Conservation (phyloP, 2,329 filamentous ascomycete genomes). For the Cercospora sojina region DNA sequence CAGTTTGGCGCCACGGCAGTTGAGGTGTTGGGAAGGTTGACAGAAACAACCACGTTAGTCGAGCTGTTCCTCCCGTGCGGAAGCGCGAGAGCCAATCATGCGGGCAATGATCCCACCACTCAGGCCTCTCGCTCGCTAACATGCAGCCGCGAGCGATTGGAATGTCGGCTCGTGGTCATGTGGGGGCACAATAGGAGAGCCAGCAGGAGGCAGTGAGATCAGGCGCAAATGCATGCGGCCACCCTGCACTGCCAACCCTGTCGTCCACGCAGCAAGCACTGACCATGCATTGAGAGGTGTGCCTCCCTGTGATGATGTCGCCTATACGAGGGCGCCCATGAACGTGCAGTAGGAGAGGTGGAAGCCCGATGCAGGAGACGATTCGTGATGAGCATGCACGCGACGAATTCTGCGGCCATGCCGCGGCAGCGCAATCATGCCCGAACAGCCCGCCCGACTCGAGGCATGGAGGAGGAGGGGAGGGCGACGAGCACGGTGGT, state of each 20-base stretch:
- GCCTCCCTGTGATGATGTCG: background rate
- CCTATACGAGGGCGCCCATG: constrained; percentile 9
- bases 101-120: background rate
- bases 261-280: constrained; percentile 6
- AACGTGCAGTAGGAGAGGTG: background rate
- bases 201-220: background rate
- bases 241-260: background rate
- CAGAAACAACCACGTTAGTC: constrained; percentile 4
- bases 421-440: background rate
- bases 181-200: background rate
- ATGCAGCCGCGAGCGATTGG: background rate
- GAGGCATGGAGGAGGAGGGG: background rate
- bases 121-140: background rate
- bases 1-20: constrained; percentile 1
- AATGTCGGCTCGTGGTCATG: constrained; percentile 3
- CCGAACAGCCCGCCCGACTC: background rate
- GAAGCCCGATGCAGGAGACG: background rate
- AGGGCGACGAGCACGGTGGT: background rate
- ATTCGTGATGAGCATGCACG: background rate
- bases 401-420: background rate
- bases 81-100: background rate
- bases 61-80: background rate
- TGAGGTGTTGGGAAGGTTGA: background rate
- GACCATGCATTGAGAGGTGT: background rate
- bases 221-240: background rate